phyloP scores from a whole-genome alignment of 164 flowering plant genomes.

The Kalanchoe fedtschenkoi region DNA sequence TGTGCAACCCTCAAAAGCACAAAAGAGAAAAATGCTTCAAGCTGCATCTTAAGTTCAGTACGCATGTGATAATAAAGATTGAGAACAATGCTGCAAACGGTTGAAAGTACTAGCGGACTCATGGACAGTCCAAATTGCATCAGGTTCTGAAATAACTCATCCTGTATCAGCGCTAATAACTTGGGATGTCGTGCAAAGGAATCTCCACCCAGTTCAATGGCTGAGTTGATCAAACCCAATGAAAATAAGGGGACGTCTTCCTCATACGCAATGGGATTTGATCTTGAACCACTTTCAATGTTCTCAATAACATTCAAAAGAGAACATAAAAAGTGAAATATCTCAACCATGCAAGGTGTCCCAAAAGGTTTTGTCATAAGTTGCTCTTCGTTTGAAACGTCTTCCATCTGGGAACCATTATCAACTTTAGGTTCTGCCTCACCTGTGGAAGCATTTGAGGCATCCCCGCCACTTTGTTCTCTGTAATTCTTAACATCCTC shows the following conservation, averaged over 20 bases:
- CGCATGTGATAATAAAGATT: conserved; percentile 55
- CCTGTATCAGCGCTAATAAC: conserved; percentile 39
- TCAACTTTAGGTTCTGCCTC: conserved; percentile 14
- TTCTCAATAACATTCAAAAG: conserved; percentile 39
- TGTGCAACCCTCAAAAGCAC: conserved; percentile 52
- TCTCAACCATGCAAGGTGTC: conserved; percentile 58
- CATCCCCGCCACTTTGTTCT: conserved; percentile 21
- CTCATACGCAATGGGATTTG: conserved; percentile 47
- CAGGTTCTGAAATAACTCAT: conserved; percentile 42
- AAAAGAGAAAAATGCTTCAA: conserved; percentile 55
- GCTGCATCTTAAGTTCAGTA: conserved; percentile 44
- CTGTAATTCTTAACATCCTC: conserved; percentile 25
- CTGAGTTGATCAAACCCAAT: conserved; percentile 46
- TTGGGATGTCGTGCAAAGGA: conserved; percentile 38
- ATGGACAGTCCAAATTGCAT: conserved; percentile 59
- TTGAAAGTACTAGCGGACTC: conserved; percentile 59
- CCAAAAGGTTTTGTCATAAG: conserved; percentile 49
- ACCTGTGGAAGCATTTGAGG: conserved; percentile 19
- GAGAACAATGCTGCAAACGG: conserved; percentile 52
- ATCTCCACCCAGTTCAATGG: conserved; percentile 51
- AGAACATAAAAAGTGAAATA: conserved; percentile 52
- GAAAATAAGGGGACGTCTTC: conserved; percentile 70
- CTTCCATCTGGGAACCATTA: conserved; percentile 21
- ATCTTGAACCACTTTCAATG: conserved; percentile 29
- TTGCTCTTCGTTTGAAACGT: conserved; percentile 19